phyloP scores from a whole-genome alignment of 192 early-diverging fungal species.

The Coemansia sp. region DNA sequence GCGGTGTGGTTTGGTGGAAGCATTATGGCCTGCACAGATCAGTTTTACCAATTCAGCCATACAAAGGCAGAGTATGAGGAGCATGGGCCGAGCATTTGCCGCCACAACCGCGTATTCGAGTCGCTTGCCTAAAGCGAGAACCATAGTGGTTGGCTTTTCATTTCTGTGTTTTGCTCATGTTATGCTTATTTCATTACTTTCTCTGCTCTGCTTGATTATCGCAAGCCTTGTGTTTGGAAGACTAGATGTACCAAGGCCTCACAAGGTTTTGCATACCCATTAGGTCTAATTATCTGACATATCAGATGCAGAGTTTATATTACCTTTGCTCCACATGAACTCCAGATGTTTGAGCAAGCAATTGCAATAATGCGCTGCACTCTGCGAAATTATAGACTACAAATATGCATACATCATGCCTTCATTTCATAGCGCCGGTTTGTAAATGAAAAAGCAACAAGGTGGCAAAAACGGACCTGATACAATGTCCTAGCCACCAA shows the following conservation, averaged over 20 bases:
- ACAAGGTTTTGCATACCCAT: background rate
- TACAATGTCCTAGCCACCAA: background rate
- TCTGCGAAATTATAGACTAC: background rate
- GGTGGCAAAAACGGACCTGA: background rate
- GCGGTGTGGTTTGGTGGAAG: conserved; percentile 99
- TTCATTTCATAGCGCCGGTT: background rate
- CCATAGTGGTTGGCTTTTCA: background rate
- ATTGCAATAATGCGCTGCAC: background rate
- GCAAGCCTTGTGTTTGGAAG: background rate
- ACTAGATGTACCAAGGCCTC: background rate
- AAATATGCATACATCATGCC: conserved; percentile 1
- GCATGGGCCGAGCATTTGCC: conserved; percentile 90
- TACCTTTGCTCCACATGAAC: background rate
- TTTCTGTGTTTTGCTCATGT: background rate
- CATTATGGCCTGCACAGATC: conserved; percentile 83
- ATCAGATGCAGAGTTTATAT: too few species aligned
- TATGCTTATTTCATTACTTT: background rate
- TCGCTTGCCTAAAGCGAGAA: conserved; percentile 43
- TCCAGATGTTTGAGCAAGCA: background rate
- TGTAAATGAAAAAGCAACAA: background rate
- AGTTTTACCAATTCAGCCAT: conserved; percentile 92
- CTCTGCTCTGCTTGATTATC: background rate
- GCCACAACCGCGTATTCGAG: conserved; percentile 90
- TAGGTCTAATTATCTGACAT: background rate
- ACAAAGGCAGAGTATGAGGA: conserved; percentile 99